Evolutionary conservation across 176 grass and related monocot species (phyloP), one percentile per base, ranked within the genome.

Genomic region (Neostapfia colusana): DNA sequence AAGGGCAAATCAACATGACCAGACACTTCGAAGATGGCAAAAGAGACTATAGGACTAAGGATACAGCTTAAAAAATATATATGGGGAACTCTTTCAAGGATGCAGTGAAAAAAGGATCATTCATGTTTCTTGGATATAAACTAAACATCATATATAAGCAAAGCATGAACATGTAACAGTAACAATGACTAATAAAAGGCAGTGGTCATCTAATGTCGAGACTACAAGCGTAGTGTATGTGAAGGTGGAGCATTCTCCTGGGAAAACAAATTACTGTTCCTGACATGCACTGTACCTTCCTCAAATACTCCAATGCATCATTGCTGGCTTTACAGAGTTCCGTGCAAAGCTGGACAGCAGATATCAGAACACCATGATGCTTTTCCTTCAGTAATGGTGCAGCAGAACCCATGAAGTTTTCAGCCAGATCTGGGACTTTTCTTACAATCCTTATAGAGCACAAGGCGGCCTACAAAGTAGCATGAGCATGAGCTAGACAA

Each of bases 381-480:
- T 99, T 99, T 82, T 99, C 96, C 88, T 95, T 99, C 27, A 99
- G 83, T 72, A 92, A 83, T 45, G 89, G 92, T 77, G 72, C 71
- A 73, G 96, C 96, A 25, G 83, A 71, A 62, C 77, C 73, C 83
- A 89, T 89, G 78, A 95, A 92, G 58, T 89, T 99, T 75, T 99
- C 96, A 77, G 96, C 86, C 80, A 99, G 81, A 65, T 99, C 96
- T 65, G 96, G 87, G 69, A 95, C 96, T 88, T 99, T 99, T 73
- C 96, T 84, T 65, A 99, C 85, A 72, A 99, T 95, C 64, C 96
- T 74, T 82, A 99, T 87, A 82, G 92, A 92, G 81, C 96, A 99
- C 53, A 99, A 90, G 37, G 92, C 89, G 48, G 96, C 96, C 96
- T 99, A 87, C 64, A 82, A 56, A 85, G 80, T 4, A 73, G 69